phyloP scores from a whole-genome alignment of 768 basidiomycete genomes.

The Mrakia gelida region DNA sequence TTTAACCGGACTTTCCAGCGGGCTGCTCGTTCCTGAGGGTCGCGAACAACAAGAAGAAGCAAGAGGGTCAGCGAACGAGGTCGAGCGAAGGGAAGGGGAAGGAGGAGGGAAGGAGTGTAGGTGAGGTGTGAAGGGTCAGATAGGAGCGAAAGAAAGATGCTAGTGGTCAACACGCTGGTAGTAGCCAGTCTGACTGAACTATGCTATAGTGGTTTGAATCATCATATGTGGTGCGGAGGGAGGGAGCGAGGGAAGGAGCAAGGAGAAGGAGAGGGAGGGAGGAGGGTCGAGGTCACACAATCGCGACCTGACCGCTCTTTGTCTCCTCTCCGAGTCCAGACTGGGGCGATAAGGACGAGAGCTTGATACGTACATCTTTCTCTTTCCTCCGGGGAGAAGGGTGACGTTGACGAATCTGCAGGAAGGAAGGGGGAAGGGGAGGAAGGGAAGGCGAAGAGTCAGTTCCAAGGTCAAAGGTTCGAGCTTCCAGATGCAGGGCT shows the following conservation, averaged over 20 bases:
- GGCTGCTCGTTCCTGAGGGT: conserved; percentile 25
- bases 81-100: neutral
- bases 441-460: conserved; percentile 7
- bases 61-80: neutral
- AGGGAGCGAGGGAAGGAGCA: neutral
- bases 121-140: conserved; percentile 57
- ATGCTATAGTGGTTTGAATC: conserved; percentile 56
- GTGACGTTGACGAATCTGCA: conserved; percentile 88
- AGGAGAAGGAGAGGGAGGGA: conserved; percentile 21
- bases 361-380: conserved; percentile 75
- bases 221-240: conserved; percentile 41
- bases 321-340: too few species aligned
- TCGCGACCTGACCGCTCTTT: neutral
- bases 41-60: neutral
- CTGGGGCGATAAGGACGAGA: neutral
- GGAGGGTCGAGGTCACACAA: neutral
- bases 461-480: neutral
- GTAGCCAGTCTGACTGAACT: conserved; percentile 89
- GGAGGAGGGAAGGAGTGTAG: neutral
- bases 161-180: conserved; percentile 67
- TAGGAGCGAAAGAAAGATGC: conserved; percentile 99
- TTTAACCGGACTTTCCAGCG: conserved; percentile 30
- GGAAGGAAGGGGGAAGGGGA: neutral
- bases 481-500: neutral
- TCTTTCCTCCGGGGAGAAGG: conserved; percentile 82